Conservation (phyloP, 2,329 filamentous ascomycete genomes). For the Bertia moriformis region DNA sequence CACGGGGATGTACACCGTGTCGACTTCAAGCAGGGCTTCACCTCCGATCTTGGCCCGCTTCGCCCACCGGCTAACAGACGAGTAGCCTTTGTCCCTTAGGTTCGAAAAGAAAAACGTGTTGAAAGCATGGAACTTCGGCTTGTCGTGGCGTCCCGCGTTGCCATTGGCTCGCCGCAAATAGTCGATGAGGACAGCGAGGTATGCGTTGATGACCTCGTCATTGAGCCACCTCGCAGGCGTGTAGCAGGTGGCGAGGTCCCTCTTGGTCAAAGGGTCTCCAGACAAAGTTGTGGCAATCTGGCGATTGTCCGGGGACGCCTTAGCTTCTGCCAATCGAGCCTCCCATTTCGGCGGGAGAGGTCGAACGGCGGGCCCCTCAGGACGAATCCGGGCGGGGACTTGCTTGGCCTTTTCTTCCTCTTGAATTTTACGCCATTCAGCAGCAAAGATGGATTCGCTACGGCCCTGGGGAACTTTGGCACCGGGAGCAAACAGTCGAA, state of each 20-base stretch:
- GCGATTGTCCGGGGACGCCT: not conserved
- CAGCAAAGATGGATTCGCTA: not conserved
- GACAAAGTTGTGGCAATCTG: conserved; percentile 6
- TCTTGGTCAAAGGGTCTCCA: conserved; percentile 4
- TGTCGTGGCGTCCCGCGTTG: conserved; percentile 3
- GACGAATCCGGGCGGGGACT: conserved; percentile 1
- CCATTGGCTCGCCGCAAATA: conserved; percentile 2
- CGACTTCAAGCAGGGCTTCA: conserved; percentile 22
- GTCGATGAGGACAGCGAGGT: conserved; percentile 7
- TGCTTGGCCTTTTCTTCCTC: conserved; percentile 3
- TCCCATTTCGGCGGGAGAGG: conserved; percentile 7
- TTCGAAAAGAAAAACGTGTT: conserved; percentile 9
- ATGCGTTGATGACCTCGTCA: conserved; percentile 9
- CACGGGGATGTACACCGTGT: conserved; percentile 29
- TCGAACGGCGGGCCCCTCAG: conserved; percentile 5
- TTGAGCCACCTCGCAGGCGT: conserved; percentile 8
- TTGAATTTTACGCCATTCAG: not conserved
- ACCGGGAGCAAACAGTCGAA: not conserved
- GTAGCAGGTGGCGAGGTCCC: conserved; percentile 7
- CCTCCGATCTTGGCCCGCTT: conserved; percentile 28
- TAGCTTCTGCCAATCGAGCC: conserved; percentile 3
- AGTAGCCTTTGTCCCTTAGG: conserved; percentile 6
- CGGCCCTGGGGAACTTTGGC: not conserved
- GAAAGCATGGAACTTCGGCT: conserved; percentile 8
- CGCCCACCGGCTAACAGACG: conserved; percentile 20